Evolutionary conservation across 164 flowering plant genomes (phyloP).

Genomic region (Tinospora cordifolia): DNA sequence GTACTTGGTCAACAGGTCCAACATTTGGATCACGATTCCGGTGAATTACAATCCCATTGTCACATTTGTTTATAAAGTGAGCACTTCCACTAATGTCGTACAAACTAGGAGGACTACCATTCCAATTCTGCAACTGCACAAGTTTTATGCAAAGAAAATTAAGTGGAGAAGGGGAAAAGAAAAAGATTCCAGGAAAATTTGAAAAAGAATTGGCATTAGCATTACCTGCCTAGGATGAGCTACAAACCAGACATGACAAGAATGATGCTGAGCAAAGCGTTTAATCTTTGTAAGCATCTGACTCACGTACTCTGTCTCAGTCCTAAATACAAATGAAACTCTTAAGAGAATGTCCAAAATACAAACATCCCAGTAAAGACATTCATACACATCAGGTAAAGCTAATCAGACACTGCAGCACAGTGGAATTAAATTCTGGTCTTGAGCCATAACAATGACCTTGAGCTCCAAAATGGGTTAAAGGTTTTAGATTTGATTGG

Average conservation of each 20-base stretch:
- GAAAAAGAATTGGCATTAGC: constrained; percentile 3
- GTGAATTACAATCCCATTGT: constrained; percentile 94
- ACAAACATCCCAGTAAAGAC: background rate
- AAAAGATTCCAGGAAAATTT: background rate
- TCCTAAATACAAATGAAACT: constrained; percentile 43
- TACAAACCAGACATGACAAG: constrained; percentile 99
- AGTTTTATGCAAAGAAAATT: constrained; percentile 7
- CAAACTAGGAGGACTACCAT: constrained; percentile 80
- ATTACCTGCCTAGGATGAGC: constrained; percentile 98
- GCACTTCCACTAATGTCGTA: constrained; percentile 99
- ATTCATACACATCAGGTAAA: background rate
- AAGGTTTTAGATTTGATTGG: no score
- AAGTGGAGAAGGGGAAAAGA: background rate
- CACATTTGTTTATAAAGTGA: constrained; percentile 97
- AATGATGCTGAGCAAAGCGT: constrained; percentile 91
- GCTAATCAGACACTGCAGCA: background rate
- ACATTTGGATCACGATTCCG: constrained; percentile 76
- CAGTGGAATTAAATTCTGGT: no score
- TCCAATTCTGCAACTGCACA: constrained; percentile 74
- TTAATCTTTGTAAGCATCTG: constrained; percentile 87
- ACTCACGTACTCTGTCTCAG: constrained; percentile 97
- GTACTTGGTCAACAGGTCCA: constrained; percentile 77
- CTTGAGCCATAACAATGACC: no score
- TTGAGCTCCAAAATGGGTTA: no score
- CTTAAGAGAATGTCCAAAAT: background rate